phyloP scores from a whole-genome alignment of 345 rosid species.

The Murraya paniculata region DNA sequence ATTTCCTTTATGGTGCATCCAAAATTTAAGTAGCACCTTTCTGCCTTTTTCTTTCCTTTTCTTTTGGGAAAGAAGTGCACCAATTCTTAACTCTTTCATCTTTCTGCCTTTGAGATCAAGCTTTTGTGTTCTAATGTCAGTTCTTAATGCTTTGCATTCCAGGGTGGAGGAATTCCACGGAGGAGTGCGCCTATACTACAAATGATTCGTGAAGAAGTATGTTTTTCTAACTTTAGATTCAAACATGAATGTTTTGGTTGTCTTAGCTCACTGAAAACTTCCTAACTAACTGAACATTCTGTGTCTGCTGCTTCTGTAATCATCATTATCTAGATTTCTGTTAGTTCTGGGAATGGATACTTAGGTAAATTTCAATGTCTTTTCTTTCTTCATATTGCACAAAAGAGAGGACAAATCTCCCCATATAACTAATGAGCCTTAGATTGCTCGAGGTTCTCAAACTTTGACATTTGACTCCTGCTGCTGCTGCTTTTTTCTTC shows the following conservation, averaged over 20 bases:
- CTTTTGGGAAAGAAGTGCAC: no score
- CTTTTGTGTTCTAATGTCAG: background rate
- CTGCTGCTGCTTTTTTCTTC: background rate
- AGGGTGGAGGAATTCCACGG: slow-evolving; percentile 95
- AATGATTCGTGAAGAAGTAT: slow-evolving; percentile 83
- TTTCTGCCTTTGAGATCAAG: background rate
- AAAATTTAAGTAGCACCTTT: background rate
- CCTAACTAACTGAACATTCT: background rate
- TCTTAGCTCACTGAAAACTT: background rate
- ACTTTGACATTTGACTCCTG: background rate
- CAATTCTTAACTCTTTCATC: background rate
- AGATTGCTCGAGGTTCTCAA: background rate
- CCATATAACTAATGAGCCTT: background rate
- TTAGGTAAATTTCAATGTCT: background rate
- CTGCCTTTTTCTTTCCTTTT: background rate
- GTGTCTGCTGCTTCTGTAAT: background rate
- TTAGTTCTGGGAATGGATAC: background rate
- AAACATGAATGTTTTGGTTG: background rate
- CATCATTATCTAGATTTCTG: background rate
- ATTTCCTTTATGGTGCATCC: background rate
- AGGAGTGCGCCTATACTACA: slow-evolving; percentile 80
- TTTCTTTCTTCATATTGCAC: background rate
- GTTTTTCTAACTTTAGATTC: slow-evolving; percentile 9
- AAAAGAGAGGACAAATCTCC: background rate
- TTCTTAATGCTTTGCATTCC: slow-evolving; percentile 17